phyloP scores from a whole-genome alignment of 2,329 filamentous ascomycete genomes.

The Neonectria coccinea region DNA sequence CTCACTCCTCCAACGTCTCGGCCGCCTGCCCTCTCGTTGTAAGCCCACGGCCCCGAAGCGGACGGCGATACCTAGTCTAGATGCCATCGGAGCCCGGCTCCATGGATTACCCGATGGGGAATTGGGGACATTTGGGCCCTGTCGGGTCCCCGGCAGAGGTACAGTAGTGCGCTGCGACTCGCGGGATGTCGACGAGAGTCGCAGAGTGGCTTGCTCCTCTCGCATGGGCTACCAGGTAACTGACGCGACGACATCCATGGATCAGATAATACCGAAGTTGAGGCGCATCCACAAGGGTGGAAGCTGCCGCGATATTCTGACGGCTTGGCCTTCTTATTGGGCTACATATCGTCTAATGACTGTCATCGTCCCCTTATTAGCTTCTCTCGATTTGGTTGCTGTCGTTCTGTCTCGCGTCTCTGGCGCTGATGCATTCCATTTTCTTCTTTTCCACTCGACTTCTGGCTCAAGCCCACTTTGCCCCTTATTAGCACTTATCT shows the following conservation, averaged over 20 bases:
- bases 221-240: slow-evolving; percentile 11
- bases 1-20: not conserved
- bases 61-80: not conserved
- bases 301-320: not conserved
- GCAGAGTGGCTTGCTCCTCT: slow-evolving; percentile 25
- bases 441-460: slow-evolving; percentile 19
- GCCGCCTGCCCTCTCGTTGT: not conserved
- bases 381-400: slow-evolving; percentile 6
- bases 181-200: slow-evolving; percentile 24
- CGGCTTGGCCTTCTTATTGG: not conserved
- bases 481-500: slow-evolving; percentile 6
- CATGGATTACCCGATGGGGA: slow-evolving; percentile 33
- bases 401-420: not conserved
- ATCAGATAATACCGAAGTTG: slow-evolving; percentile 8
- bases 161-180: slow-evolving; percentile 30
- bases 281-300: slow-evolving; percentile 8
- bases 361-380: slow-evolving; percentile 11
- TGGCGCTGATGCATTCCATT: slow-evolving; percentile 6
- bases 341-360: not conserved
- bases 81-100: slow-evolving; percentile 31
- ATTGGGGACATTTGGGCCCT: slow-evolving; percentile 35
- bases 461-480: slow-evolving; percentile 18
- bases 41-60: not conserved
- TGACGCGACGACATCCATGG: slow-evolving; percentile 10
- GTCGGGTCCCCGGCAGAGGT: slow-evolving; percentile 39